Evolutionary conservation across 768 basidiomycete species (phyloP), one percentile per base, ranked within the genome.

Genomic region (Sistotremastrum niveocremeum): DNA sequence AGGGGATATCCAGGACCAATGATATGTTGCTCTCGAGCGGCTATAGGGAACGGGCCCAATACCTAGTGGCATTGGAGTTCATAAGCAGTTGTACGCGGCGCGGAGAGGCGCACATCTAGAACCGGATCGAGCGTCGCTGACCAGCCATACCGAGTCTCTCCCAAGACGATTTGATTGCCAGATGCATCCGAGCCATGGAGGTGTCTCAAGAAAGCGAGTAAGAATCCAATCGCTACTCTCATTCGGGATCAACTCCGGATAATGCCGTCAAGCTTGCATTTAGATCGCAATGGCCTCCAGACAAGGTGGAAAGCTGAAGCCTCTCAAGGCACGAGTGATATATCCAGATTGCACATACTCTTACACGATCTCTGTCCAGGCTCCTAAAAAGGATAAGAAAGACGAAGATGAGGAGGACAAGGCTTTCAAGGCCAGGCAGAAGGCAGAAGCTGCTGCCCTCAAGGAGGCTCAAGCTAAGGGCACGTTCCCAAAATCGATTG

Each of bases 301-400:
- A 66, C 80, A 84, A 69, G 84, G 82, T 51, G 87, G 86, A 58
- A 89, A 90, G 65, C 57, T 81, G 45, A 90, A 90, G 73, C 87
- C 87, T 45, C 65, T 89, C 53, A 89, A 89, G 84, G 86, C 79
- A 11, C 32, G 8, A 36, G 29, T 44, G 30, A 43, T 36, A 34
- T 9, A 33, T 37, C 41, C 20, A 20, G 20, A 7, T 33, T 29
- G 4, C 8, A 29, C 5, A n/a, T 8, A 5, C 47, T 6, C 33
- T 32, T 20, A 32, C 28, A 3, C 20, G n/a, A 29, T 7, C 5
- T 34, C 37, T 4, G 3, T 28, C 32, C 51, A 90, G 86, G 79
- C 84, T 44, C 72, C 87, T 37, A 90, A 88, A 77, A 89, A 89
- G 61, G 79, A 78, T 0, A 77, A 79, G 63, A 77, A 73, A 54